A percentile compares a stretch with the other conserved stretches of the same genome.
phyloP scores from a whole-genome alignment of 805 yeast genomes.

The Cyberlindnera samutprakarnensis region DNA sequence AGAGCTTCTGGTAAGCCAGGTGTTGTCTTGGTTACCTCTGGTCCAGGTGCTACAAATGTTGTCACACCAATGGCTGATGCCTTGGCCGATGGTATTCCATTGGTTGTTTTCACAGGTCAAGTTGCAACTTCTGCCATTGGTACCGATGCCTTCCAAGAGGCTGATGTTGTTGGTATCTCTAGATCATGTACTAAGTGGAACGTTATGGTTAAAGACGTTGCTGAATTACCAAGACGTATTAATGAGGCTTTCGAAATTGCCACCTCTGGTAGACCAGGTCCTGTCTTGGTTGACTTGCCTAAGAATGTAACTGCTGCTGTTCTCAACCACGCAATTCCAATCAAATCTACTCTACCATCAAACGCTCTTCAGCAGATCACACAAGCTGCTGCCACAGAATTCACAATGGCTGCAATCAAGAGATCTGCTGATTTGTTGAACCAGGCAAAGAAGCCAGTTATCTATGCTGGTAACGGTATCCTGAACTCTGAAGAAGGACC shows the following conservation, averaged over 20 bases:
- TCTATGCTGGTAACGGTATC: constrained; percentile 91
- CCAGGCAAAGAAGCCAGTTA: constrained; percentile 77
- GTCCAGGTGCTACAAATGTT: constrained; percentile 98
- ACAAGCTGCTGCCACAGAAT: constrained; percentile 59
- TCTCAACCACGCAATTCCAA: constrained; percentile 79
- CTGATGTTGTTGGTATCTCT: constrained; percentile 94
- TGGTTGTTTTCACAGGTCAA: constrained; percentile 96
- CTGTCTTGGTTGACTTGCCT: constrained; percentile 95
- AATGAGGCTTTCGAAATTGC: constrained; percentile 99
- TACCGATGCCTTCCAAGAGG: constrained; percentile 99
- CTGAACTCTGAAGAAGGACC: constrained; percentile 79
- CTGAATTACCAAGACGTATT: constrained; percentile 90
- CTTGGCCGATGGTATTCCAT: constrained; percentile 92
- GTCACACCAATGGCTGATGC: constrained; percentile 99
- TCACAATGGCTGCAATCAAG: constrained; percentile 64
- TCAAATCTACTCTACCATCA: constrained; percentile 66
- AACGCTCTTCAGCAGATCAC: constrained; percentile 64
- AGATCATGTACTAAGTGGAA: constrained; percentile 99
- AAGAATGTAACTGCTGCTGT: constrained; percentile 96
- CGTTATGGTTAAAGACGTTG: constrained; percentile 93
- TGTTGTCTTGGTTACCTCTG: constrained; percentile 96
- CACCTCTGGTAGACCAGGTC: constrained; percentile 94
- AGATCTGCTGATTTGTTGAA: constrained; percentile 76
- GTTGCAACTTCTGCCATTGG: constrained; percentile 95
- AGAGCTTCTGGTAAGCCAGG: constrained; percentile 94